Evolutionary conservation across 1,284 basidiomycete species (phyloP), one percentile per base, ranked within the genome.

Genomic region (Marasmius tenuissimus): DNA sequence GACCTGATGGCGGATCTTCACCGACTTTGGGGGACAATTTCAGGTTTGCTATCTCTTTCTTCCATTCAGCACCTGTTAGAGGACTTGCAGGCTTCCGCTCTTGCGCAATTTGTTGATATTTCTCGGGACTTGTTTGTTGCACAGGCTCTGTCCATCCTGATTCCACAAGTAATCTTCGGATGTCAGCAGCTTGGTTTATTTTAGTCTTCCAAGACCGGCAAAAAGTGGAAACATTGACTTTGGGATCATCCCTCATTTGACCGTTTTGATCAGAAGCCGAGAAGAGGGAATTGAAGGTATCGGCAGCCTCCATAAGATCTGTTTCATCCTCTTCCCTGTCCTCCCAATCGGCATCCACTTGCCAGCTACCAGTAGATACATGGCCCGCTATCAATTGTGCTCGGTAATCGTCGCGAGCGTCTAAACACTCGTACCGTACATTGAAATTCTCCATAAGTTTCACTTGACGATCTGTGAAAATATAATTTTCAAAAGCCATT

Each of bases 401-500:
- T 5, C 35, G 18, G 52, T 51, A 66, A 57, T 72, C 70, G 66
- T 73, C 71, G 33, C 63, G 27, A 22, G 65, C 66, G 64, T 72
- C 69, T 1, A 66, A 58, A 62, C 70, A 72, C 39, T 72, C 70
- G 61, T 72, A 72, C 49, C 59, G 48, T 10, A 71, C n/a, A 37
- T 70, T 64, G 33, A 70, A 66, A 38, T 73, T 71, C 12, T 63
- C 60, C 63, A 73, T 72, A 0, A 70, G 20, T 38, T 61, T 8
- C 9, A 33, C 8, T 33, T 67, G 54, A 33, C 45, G 35, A 5
- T 45, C 3, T n/a, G 42, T 49, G 53, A 73, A 71, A 2, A n/a
- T 12, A 57, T 69, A 57, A 0, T 3, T 1, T 34, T 55, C 20
- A 60, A 69, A 73, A 2, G 66, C 55, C 39, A 70, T 66, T 61